A percentile compares a stretch with the other conserved stretches of the same genome.
Conservation (phyloP, 2,329 filamentous ascomycete genomes). For the Calcarisporium arbuscula region DNA sequence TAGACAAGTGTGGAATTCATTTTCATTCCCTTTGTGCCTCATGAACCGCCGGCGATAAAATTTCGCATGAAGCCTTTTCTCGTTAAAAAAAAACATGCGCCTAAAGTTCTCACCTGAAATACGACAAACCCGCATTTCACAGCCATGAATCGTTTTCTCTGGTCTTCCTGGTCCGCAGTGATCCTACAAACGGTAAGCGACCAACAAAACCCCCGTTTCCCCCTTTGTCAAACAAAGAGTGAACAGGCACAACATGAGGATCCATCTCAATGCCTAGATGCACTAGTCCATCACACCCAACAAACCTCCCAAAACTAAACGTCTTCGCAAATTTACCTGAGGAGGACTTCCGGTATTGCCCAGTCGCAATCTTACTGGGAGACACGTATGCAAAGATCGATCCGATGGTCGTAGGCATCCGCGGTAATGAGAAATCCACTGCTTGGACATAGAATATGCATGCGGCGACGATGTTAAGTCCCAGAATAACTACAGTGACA, state of each 20-base stretch:
- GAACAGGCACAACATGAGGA: slow-evolving; percentile 30
- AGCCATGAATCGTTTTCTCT: too few species aligned
- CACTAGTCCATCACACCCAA: slow-evolving; percentile 37
- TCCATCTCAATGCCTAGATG: slow-evolving; percentile 47
- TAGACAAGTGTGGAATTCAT: too few species aligned
- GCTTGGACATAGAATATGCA: slow-evolving; percentile 34
- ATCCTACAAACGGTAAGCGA: too few species aligned
- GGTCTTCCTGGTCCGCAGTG: too few species aligned
- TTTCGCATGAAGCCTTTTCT: too few species aligned
- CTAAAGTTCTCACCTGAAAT: too few species aligned
- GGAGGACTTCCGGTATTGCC: not conserved
- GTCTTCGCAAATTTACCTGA: slow-evolving; percentile 6
- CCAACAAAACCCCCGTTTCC: too few species aligned
- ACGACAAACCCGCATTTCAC: too few species aligned
- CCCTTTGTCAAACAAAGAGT: slow-evolving; percentile 7
- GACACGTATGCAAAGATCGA: slow-evolving; percentile 41
- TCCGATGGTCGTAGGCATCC: slow-evolving; percentile 45
- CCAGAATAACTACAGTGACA: slow-evolving; percentile 36
- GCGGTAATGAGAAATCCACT: slow-evolving; percentile 36
- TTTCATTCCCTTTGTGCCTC: too few species aligned
- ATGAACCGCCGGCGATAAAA: too few species aligned
- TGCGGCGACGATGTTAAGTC: slow-evolving; percentile 35
- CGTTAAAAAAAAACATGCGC: too few species aligned
- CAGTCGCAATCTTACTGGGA: slow-evolving; percentile 33
- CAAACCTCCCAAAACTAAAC: slow-evolving; percentile 44